These are phyloP conservation scores for Russula lepida DNA, from an alignment of 768 basidiomycete species.

Conservation along the genomic window DNA sequence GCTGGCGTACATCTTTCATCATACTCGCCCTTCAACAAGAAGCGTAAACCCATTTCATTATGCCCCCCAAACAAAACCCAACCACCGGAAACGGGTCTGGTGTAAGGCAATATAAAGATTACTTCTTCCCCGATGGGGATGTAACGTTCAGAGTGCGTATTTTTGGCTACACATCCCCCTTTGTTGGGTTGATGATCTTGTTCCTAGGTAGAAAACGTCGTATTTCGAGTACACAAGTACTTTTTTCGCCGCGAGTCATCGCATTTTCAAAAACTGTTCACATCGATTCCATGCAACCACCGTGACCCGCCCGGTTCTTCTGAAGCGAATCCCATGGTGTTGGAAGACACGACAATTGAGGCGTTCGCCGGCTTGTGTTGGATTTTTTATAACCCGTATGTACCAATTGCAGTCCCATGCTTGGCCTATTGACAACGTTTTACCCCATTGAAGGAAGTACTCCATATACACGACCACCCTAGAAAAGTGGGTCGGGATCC, in stretches of 20 bases:
- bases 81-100: fast-evolving
- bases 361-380: constrained; percentile 27
- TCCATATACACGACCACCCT: constrained; percentile 44
- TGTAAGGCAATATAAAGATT: neutral
- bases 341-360: constrained; percentile 22
- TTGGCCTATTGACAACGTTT: constrained; percentile 24
- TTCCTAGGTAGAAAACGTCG: constrained; percentile 44
- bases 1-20: neutral
- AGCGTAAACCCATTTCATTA: too few species aligned
- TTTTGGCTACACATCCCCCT: neutral
- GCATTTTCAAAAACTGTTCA: constrained; percentile 32
- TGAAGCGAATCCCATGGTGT: constrained; percentile 26
- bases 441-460: constrained; percentile 35
- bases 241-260: constrained; percentile 57
- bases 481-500: constrained; percentile 46
- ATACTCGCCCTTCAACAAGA: neutral
- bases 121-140: neutral
- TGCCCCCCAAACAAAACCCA: neutral
- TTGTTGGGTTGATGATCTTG: neutral
- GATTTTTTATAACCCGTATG: constrained; percentile 31
- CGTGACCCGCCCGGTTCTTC: constrained; percentile 25
- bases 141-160: neutral
- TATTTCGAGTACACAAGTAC: constrained; percentile 51
- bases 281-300: constrained; percentile 20
- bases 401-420: constrained; percentile 2